Conservation (phyloP, 2,329 filamentous ascomycete genomes). For the Cryphonectria radicalis region DNA sequence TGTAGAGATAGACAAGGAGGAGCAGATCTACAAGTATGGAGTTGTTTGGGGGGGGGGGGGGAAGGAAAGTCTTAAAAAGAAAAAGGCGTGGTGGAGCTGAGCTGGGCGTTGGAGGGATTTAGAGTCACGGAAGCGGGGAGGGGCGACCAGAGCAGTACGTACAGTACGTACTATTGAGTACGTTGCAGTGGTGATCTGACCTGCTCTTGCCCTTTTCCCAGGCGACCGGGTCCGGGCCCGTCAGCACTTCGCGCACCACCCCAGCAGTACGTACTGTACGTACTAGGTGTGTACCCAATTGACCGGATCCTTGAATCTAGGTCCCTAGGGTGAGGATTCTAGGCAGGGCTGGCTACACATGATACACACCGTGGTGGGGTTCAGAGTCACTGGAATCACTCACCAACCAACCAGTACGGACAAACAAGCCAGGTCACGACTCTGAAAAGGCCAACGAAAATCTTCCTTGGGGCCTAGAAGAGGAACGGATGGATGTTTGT, state of each 20-base stretch:
- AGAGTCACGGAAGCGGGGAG: slow-evolving; percentile 8
- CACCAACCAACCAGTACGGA: background rate
- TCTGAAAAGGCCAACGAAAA: background rate
- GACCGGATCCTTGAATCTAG: background rate
- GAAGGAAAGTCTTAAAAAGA: background rate
- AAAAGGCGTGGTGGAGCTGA: slow-evolving; percentile 4
- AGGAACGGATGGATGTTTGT: background rate
- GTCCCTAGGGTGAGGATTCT: background rate
- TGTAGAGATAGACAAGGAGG: background rate
- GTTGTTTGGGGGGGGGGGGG: background rate
- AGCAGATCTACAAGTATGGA: background rate
- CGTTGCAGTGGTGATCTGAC: background rate
- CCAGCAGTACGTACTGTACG: background rate
- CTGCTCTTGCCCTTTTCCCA: background rate
- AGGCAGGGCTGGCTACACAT: background rate
- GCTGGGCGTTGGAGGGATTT: slow-evolving; percentile 13
- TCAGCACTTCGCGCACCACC: background rate
- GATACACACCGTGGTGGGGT: background rate
- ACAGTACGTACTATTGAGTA: background rate
- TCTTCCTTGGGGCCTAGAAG: background rate
- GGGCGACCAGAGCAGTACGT: background rate
- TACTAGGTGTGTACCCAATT: background rate
- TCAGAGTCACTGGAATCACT: background rate
- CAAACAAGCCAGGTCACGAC: background rate
- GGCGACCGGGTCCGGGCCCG: slow-evolving; percentile 15